Evolutionary conservation across 2,329 filamentous ascomycete species (phyloP).

Genomic region (Aureobasidium sp.): DNA sequence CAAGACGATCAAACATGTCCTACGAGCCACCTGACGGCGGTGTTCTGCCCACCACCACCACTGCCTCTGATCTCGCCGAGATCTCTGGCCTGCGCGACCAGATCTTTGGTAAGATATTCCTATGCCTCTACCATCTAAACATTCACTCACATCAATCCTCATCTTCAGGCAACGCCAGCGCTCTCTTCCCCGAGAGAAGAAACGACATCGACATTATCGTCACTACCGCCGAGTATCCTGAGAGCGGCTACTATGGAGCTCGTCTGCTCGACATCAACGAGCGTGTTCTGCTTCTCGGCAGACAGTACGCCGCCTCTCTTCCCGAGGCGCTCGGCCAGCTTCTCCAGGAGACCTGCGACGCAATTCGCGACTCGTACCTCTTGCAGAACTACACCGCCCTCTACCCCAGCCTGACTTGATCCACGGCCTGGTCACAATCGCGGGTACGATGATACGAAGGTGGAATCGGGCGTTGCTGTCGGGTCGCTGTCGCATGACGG

Average conservation of each 20-base stretch:
- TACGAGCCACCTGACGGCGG: background rate
- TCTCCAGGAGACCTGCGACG: background rate
- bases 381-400: background rate
- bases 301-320: background rate
- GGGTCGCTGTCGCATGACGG: background rate
- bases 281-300: background rate
- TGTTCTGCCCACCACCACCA: background rate
- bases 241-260: conserved; percentile 3
- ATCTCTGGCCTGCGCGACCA: background rate
- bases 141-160: background rate
- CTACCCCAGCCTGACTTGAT: background rate
- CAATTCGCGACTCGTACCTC: background rate
- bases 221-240: background rate
- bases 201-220: background rate
- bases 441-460: background rate
- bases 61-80: background rate
- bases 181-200: background rate
- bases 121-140: background rate
- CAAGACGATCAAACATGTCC: background rate
- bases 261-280: background rate
- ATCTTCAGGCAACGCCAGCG: background rate
- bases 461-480: background rate
- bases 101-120: background rate
- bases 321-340: background rate
- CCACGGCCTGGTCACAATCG: background rate